Evolutionary conservation across 305 asterid species (phyloP).

Genomic region (Fraxinus ornus): DNA sequence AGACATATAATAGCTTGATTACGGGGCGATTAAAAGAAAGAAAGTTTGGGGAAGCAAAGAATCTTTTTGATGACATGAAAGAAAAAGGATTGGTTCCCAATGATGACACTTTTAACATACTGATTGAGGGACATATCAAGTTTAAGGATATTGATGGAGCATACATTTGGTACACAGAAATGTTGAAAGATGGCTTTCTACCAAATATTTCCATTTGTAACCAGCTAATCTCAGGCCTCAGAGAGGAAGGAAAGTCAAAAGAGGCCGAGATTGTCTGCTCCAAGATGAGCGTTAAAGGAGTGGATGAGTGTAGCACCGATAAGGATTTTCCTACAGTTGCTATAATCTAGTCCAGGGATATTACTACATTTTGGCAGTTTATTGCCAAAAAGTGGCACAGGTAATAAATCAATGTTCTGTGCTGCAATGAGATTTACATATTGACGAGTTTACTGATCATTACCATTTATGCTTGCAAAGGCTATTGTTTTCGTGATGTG

Average conservation of each 20-base stretch:
- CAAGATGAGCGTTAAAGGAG: constrained; percentile 69
- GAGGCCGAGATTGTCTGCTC: constrained; percentile 56
- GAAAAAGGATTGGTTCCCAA: constrained; percentile 47
- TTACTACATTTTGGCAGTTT: background rate
- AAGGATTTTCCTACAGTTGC: constrained; percentile 36
- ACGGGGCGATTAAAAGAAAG: constrained; percentile 48
- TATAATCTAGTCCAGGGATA: constrained; percentile 4
- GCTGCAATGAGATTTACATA: background rate
- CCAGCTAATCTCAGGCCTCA: constrained; percentile 58
- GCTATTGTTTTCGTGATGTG: background rate
- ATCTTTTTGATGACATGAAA: constrained; percentile 49
- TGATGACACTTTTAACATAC: constrained; percentile 43
- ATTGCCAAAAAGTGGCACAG: background rate
- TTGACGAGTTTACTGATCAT: background rate
- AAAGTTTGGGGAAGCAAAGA: constrained; percentile 43
- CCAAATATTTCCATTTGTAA: constrained; percentile 45
- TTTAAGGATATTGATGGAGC: constrained; percentile 56
- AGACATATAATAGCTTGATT: constrained; percentile 70
- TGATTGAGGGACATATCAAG: constrained; percentile 66
- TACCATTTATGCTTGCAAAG: background rate
- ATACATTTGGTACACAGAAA: constrained; percentile 62
- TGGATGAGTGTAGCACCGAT: constrained; percentile 19
- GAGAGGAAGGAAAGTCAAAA: constrained; percentile 41
- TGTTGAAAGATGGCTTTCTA: constrained; percentile 48
- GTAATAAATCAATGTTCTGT: background rate